Evolutionary conservation across 139 green algal genomes (phyloP), one percentile per base, ranked within the genome.

Genomic region (Micractinium sp.): DNA sequence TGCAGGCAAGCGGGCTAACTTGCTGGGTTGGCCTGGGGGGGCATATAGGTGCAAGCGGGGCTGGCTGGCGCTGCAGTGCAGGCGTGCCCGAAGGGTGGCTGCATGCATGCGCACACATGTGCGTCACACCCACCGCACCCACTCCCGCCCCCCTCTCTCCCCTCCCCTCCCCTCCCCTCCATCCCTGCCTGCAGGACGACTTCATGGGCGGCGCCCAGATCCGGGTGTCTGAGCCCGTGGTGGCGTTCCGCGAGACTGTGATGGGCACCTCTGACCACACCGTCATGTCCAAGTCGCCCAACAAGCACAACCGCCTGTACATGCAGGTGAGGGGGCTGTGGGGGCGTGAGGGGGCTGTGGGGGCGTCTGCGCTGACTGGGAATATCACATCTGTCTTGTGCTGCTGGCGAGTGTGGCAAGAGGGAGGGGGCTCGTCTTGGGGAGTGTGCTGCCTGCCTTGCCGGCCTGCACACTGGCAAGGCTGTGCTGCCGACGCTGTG

Each of bases 221-320:
- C 91, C 93, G 96, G 84, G 96, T 99, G 66, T 99, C 97, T 20
- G 97, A 99, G 92, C 98, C 98, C 33, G 98, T 99, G 71, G 98
- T 99, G 90, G 95, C 98, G 22, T 99, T 99, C 96, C 95, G 98
- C 81, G 98, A 99, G 95, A 99, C 98, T 1, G 98, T 99, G 36
- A 91, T 89, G 2, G 92, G 90, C 33, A 93, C 90, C 60, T 98
- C 95, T 36, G 95, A 98, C 93, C 97, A 99, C 94, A 95, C 95
- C 9, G 95, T 98, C 86, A 99, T 99, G 98, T 97, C 93, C 95
- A 99, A 99, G 96, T 99, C 98, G 18, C 97, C 98, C 93, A 99
- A 99, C 97, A 99, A 99, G 98, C 98, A 99, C 96, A 99, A 99
- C 96, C 94, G 98, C 88, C 91, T 99, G 78, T 99, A 99, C 96